Base-by-base conservation (phyloP, 2,329 filamentous ascomycete genomes). In the Xylariomycetidae sp. region DNA sequence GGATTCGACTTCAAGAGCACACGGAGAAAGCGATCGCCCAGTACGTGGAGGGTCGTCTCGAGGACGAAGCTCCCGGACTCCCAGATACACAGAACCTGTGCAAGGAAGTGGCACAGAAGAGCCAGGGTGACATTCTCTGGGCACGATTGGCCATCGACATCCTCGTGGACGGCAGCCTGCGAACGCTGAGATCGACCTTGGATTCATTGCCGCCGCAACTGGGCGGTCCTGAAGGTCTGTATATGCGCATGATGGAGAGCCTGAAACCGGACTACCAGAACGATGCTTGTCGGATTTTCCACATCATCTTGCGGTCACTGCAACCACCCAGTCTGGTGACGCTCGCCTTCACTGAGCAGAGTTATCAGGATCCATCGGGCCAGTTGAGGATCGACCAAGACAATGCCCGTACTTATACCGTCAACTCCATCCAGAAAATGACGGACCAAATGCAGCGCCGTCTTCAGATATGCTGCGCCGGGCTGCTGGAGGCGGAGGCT, bases 171-270 rank as follows among this genome's bases (percentile, higher is more conserved):
- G 50, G 49, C 17, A 52, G 50, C n/a, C 44, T 57, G 17, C 47
- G 49, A 18, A 52, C 42, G 1, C 29, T 57, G 10, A 43, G 50
- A 29, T 24, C 37, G 5, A 55, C 50, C 4, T 33, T 57, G 17
- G 44, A 57, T 33, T 53, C 52, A 1, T 34, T 57, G 12, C 54
- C 54, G 4, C 34, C 46, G 5, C 48, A 48, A 6, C 53, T 57
- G 3, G 53, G 53, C 12, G 54, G 54, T 5, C 38, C 46, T 1
- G 49, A 56, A 13, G 54, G 54, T 7, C 41, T 57, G 5, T 57
- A 57, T 24, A 57, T 57, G 52, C 47, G 46, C n/a, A 56, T 57
- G 43, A 42, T 57, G 4, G 40, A 55, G 37, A 53, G 47, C 16
- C 40, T 57, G 4, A 44, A 39, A 18, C 48, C 30, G 3, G 46